Conservation (phyloP, 108 stramenopile species). For the Cyclotella kingstonii region DNA sequence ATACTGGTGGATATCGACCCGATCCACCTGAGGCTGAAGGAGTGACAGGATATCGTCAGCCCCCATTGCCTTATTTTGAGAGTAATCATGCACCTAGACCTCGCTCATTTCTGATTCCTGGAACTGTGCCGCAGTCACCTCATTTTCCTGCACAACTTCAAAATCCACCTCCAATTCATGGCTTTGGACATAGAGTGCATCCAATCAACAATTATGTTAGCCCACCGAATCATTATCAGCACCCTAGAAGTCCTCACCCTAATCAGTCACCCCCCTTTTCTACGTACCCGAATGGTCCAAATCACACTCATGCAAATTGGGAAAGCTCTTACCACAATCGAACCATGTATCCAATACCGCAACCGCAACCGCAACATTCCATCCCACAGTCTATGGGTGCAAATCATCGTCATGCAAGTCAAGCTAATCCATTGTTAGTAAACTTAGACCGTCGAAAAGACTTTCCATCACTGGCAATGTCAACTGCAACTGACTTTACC, state of each 20-base stretch:
- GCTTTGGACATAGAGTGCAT: too few species aligned
- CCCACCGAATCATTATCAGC: too few species aligned
- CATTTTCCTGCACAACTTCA: constrained; percentile 12
- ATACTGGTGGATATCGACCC: constrained; percentile 6
- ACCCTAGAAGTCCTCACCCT: too few species aligned
- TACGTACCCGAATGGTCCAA: too few species aligned
- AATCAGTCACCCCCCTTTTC: too few species aligned
- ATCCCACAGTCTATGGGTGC: too few species aligned
- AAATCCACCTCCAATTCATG: constrained; percentile 1
- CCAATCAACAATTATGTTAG: not conserved
- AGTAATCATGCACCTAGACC: constrained; percentile 7
- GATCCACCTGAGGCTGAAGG: constrained; percentile 45
- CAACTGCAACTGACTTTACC: constrained; percentile 33
- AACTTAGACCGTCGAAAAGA: constrained; percentile 11
- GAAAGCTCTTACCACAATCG: too few species aligned
- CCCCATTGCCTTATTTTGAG: constrained; percentile 35
- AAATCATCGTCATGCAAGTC: constrained; percentile 7
- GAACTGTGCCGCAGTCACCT: constrained; percentile 19
- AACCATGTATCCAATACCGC: too few species aligned
- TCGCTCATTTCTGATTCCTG: constrained; percentile 2
- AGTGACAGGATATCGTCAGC: constrained; percentile 44
- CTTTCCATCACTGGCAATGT: constrained; percentile 23
- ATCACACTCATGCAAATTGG: too few species aligned
- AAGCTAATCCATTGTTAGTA: not conserved
- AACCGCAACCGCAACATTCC: not conserved